Evolutionary conservation across 2,329 filamentous ascomycete genomes (phyloP).

Genomic region (Fusarium sublunatum): DNA sequence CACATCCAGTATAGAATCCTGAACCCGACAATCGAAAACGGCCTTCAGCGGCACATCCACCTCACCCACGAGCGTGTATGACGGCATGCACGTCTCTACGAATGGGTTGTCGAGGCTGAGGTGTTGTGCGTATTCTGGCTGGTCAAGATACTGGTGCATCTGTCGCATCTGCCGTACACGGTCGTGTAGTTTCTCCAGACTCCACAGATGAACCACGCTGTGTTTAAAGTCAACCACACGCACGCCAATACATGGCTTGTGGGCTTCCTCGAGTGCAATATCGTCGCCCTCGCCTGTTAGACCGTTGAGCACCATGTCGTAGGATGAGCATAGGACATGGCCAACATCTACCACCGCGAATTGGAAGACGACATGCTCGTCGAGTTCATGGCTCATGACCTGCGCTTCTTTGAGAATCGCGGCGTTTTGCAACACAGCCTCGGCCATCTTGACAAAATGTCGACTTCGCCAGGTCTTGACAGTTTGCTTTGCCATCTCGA

Average conservation of each 20-base stretch:
- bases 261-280: slow-evolving; percentile 79
- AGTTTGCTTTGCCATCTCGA: slow-evolving; percentile 73
- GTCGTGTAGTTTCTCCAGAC: slow-evolving; percentile 88
- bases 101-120: slow-evolving; percentile 95
- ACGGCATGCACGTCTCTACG: slow-evolving; percentile 87
- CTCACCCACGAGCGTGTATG: slow-evolving; percentile 92
- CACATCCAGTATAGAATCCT: slow-evolving; percentile 92
- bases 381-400: slow-evolving; percentile 96
- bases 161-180: slow-evolving; percentile 93
- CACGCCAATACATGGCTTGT: slow-evolving; percentile 90
- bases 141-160: slow-evolving; percentile 95
- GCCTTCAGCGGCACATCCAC: slow-evolving; percentile 91
- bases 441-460: slow-evolving; percentile 93
- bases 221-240: slow-evolving; percentile 92
- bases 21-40: slow-evolving; percentile 93
- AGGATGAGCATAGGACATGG: slow-evolving; percentile 90
- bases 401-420: slow-evolving; percentile 93
- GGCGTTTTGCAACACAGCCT: slow-evolving; percentile 88
- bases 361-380: slow-evolving; percentile 92
- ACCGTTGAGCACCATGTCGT: slow-evolving; percentile 94
- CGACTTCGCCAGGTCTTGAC: slow-evolving; percentile 82
- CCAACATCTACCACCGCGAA: slow-evolving; percentile 92
- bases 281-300: slow-evolving; percentile 88
- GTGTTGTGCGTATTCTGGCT: slow-evolving; percentile 93
- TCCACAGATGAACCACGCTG: slow-evolving; percentile 90